Base-by-base conservation (phyloP, 2,329 filamentous ascomycete genomes). In the Exophiala xenobiotica region DNA sequence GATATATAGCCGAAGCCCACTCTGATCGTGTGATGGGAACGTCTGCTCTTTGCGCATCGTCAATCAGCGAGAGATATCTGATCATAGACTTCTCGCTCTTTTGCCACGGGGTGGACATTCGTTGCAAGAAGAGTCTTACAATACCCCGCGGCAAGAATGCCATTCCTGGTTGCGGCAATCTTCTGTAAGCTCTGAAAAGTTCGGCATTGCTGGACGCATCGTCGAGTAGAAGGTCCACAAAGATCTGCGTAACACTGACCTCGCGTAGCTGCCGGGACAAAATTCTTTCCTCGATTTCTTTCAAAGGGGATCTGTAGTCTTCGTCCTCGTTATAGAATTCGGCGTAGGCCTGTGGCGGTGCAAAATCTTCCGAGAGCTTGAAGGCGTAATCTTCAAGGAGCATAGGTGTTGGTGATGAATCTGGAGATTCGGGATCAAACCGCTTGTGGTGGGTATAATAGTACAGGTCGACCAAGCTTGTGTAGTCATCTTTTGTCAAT, bases 1-100 rank as follows among this genome's bases (percentile, higher is more conserved):
- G 87, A 16, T 86, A 80, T 45, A 96, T 82, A 29, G 90, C 91
- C 31, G 82, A 83, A 55, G 88, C 96, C 91, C 91, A 99, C 64
- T 96, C 83, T 0, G 76, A 71, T 4, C 71, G 73, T 1, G 76
- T 80, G 49, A 97, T 73, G 0, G 84, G 79, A 38, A 95, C 81
- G 1, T 83, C 81, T n/a, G 83, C 80, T 46, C 77, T 77, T 62
- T 88, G 86, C 72, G 95, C 86, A 63, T 99, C 92, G 57, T 91
- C 84, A 14, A 97, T 77, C 19, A 96, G 74, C 4, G 84, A 82
- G 57, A 96, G 85, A 69, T 92, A 97, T 48, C 88, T 85, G 62
- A 88, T 75, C 86, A 90, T 95, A 40, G 82, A 78, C 57, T 70
- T 74, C 12, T 78, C 68, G 43, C 78, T 72, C 51, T 81, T 79